Base-by-base conservation (phyloP, 805 yeast species). In the Ogataea chonburiensis region DNA sequence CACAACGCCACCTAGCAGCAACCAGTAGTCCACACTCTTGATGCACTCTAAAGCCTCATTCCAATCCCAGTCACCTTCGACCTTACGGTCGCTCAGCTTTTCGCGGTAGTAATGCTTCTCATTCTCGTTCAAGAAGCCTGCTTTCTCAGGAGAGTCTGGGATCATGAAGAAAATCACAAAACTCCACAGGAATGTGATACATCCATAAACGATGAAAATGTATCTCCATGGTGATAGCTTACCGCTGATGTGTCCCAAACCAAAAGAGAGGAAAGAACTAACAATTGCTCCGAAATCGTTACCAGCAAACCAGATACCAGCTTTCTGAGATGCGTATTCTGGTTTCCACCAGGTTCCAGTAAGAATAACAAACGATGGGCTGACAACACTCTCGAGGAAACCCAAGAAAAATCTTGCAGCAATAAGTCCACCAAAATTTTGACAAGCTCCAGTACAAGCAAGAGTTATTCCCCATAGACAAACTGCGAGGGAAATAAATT, bases 391-490 rank as follows among this genome's bases (percentile, higher is more conserved):
- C 51, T 77, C 84, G 2, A 75, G 57, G 40, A 66, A 55, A 10
- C 83, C 83, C 17, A 76, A 53, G 24, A 75, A 46, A 4, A 68
- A 67, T 50, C 84, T 63, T n/a, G 70, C 55, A 7, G 69, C 64
- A 17, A 74, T 46, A 34, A 75, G 65, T 0, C 77, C 71, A 7
- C 71, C 61, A 43, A 65, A 74, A 20, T 52, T 59, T n/a, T 54
- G 43, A 24, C 65, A 52, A 6, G 47, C 56, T 11, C 70, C 73
- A 1, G 82, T 69, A 43, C 73, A 76, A n/a, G 75, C 60, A 23
- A 73, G 64, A 22, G 78, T 57, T n/a, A 77, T 55, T 15, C 87
- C 87, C 88, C 89, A 82, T 0, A 73, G 27, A n/a, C 77, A 50
- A 24, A 81, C 69, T 41, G 71, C 69, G 1, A 56, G 42, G 7